Conservation (phyloP, 192 early-diverging fungal genomes). For the Helicostylum pulchrum region DNA sequence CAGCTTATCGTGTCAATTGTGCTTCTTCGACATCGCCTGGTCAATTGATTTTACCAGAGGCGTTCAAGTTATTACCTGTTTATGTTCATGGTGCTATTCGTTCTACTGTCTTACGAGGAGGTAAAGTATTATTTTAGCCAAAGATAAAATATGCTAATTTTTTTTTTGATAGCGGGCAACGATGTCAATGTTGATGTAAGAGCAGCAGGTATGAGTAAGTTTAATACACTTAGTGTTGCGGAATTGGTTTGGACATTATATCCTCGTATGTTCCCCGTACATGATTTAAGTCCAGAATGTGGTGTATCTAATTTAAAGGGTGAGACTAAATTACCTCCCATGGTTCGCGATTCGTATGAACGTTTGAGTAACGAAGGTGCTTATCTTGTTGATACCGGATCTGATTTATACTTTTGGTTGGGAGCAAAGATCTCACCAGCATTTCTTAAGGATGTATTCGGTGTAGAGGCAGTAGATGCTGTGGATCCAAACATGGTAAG, state of each 20-base stretch:
- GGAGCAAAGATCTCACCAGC: conserved; percentile 63
- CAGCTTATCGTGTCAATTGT: conserved; percentile 90
- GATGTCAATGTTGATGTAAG: conserved; percentile 79
- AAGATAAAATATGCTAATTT: background rate
- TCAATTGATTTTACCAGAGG: conserved; percentile 95
- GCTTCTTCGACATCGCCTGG: conserved; percentile 89
- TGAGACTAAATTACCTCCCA: conserved; percentile 59
- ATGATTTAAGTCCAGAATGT: conserved; percentile 20
- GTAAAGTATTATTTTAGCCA: too few species aligned
- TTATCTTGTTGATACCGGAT: conserved; percentile 82
- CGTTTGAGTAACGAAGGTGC: conserved; percentile 73
- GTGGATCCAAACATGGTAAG: conserved; percentile 71
- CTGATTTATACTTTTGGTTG: conserved; percentile 79
- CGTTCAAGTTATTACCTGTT: conserved; percentile 91
- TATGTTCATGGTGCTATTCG: conserved; percentile 85
- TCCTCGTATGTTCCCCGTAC: conserved; percentile 63
- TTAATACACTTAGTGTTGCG: conserved; percentile 74
- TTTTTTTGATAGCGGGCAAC: conserved; percentile 24
- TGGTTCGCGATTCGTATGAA: conserved; percentile 72
- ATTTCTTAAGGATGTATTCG: conserved; percentile 76
- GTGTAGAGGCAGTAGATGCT: conserved; percentile 64
- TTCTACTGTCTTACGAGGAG: conserved; percentile 73
- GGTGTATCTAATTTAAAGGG: conserved; percentile 43
- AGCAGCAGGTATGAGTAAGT: conserved; percentile 75
- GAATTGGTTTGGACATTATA: conserved; percentile 80